Percentiles rank a stretch among this genome's conserved stretches.
phyloP scores from a whole-genome alignment of 768 basidiomycete genomes.

The Tulasnella sp. region DNA sequence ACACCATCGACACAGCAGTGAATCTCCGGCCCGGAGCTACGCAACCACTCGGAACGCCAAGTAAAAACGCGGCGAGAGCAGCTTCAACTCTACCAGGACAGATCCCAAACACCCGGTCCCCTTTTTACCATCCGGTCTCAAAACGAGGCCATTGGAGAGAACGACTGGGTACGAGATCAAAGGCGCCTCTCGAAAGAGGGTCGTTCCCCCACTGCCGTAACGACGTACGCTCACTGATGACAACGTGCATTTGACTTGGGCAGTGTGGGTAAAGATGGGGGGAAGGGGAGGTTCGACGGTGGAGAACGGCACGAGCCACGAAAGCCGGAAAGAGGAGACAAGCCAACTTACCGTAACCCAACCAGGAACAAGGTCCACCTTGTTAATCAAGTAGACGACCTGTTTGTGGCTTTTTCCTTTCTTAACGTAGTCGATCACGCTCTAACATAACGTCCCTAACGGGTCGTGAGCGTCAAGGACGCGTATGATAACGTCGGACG shows the following conservation, averaged over 20 bases:
- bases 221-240: constrained; percentile 33
- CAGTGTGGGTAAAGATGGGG: constrained; percentile 36
- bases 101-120: constrained; percentile 32
- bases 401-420: constrained; percentile 99
- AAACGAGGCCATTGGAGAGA: constrained; percentile 34
- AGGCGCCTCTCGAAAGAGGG: constrained; percentile 29
- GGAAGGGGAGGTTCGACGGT: no score
- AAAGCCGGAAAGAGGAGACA: neutral
- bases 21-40: constrained; percentile 47
- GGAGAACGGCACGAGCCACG: neutral
- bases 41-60: constrained; percentile 33
- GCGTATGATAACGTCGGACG: constrained; percentile 93
- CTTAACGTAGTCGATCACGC: constrained; percentile 86
- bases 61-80: constrained; percentile 22
- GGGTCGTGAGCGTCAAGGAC: constrained; percentile 95
- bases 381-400: constrained; percentile 93
- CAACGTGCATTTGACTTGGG: constrained; percentile 43
- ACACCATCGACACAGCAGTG: neutral
- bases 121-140: constrained; percentile 37
- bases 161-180: constrained; percentile 17
- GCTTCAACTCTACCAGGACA: constrained; percentile 43
- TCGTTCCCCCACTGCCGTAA: constrained; percentile 52
- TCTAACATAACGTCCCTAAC: constrained; percentile 62
- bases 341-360: constrained; percentile 90
- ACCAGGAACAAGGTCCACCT: constrained; percentile 96